Base-by-base conservation (phyloP, 257 asterid genomes). In the Ocimum tenuiflorum region DNA sequence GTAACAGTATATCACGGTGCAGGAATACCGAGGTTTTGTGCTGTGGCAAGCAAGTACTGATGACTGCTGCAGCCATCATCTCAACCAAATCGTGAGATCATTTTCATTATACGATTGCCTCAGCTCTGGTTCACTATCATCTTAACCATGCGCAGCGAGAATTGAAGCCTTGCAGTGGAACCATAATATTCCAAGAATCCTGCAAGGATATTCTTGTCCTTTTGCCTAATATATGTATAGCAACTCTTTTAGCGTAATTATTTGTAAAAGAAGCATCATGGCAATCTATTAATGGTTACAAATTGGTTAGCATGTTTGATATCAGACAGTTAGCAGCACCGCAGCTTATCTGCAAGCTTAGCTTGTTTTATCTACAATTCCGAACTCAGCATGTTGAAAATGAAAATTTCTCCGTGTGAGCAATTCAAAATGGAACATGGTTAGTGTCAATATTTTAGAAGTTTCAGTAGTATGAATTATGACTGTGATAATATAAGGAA, bases 41-140 rank as follows among this genome's bases (percentile, higher is more conserved):
- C 60, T 41, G 68, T 6, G 78, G 85, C 75, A 88, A 77, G 81
- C 88, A 88, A 73, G 91, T 94, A 14, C 75, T 88, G 65, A 70
- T 86, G 65, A 77, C 88, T n/a, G 96, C 96, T 48, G 86, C 84
- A 45, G 76, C 85, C 36, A 79, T 88, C 67, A 78, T 86, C 72
- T 77, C 88, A 11, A 60, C 76, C 19, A 81, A 54, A 61, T 57
- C 85, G 0, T 77, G 79, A 74, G 73, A 53, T 41, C 4, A 9
- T 45, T 36, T 49, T 65, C 19, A n/a, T 59, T 33, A 13, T 67
- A 27, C 42, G 46, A 17, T 41, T 13, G 14, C 48, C 17, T 15
- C 27, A 47, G 13, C 22, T 46, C 46, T 14, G 47, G 6, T 11
- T 9, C 10, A 45, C 35, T n/a, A 17, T 46, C 51, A 20, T 18